Percentiles rank a stretch among this genome's conserved stretches.
Evolutionary conservation across 192 early-diverging fungal genomes (phyloP).

Genomic region (Backusella parvicylindrica): DNA sequence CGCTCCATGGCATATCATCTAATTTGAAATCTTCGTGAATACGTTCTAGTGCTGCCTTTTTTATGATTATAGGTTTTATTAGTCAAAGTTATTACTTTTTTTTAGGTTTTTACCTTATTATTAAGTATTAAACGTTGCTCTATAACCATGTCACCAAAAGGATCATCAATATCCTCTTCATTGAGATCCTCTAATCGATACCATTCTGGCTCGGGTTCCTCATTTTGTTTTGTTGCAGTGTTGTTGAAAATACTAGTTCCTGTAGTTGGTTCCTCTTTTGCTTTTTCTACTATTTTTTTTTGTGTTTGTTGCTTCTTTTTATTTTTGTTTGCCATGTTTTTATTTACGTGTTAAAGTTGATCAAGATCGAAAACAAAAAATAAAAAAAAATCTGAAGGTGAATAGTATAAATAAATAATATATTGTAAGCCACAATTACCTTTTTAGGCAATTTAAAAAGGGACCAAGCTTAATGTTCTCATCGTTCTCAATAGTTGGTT

Average conservation of each 20-base stretch:
- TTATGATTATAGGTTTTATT: background rate
- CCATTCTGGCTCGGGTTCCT: background rate
- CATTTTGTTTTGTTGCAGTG: background rate
- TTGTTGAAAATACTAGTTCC: background rate
- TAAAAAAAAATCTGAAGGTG: background rate
- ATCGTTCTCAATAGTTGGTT: background rate
- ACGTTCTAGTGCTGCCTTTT: slow-evolving; percentile 51
- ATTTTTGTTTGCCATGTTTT: background rate
- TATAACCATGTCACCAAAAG: slow-evolving; percentile 35
- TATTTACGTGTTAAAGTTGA: background rate
- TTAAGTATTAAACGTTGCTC: slow-evolving; percentile 21
- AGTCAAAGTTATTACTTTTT: background rate
- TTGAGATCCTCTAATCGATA: slow-evolving; percentile 28
- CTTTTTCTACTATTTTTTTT: background rate
- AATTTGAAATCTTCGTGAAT: slow-evolving; percentile 58
- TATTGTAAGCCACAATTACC: background rate
- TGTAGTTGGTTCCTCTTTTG: background rate
- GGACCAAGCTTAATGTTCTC: background rate
- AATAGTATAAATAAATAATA: too few relatives aligned
- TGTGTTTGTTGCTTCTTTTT: background rate
- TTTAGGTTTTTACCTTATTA: background rate
- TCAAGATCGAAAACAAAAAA: background rate
- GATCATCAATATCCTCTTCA: slow-evolving; percentile 37
- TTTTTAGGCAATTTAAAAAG: background rate
- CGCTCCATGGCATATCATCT: slow-evolving; percentile 60